phyloP scores from a whole-genome alignment of 768 basidiomycete species.

The Russula olivacea region DNA sequence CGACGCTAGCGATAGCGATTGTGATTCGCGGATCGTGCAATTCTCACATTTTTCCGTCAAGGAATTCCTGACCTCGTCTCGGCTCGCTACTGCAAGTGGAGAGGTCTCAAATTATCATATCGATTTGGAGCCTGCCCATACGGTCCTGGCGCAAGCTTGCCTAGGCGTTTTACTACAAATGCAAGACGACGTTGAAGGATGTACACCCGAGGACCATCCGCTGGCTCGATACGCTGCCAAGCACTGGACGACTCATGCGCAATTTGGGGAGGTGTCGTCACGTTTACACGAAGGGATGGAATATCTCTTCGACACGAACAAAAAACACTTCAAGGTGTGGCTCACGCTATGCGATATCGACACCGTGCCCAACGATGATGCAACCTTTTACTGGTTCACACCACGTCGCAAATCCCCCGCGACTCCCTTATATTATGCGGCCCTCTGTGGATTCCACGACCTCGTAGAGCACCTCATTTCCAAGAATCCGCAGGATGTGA shows the following conservation, averaged over 20 bases:
- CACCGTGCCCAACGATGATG: rapidly evolving
- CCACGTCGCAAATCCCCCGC: rapidly evolving
- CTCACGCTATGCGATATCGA: not conserved
- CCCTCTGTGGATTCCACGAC: not conserved
- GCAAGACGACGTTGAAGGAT: not conserved
- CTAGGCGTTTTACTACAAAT: not conserved
- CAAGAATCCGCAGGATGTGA: not conserved
- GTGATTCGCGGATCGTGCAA: not conserved
- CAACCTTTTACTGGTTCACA: not conserved
- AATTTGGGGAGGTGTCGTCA: not conserved
- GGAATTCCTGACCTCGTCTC: not conserved
- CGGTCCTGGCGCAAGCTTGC: not conserved
- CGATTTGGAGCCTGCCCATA: not conserved
- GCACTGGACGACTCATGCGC: not conserved
- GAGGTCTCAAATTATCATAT: not conserved
- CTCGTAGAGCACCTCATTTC: not conserved
- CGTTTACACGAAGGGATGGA: not conserved
- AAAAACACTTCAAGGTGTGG: not conserved
- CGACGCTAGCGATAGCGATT: too few relatives aligned
- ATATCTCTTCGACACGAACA: not conserved
- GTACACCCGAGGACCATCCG: too few relatives aligned
- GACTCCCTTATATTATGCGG: not conserved
- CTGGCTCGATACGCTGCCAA: not conserved
- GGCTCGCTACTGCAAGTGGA: not conserved
- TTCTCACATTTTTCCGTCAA: not conserved